Percentiles rank a stretch among this genome's conserved stretches.
These are phyloP conservation scores for Debaryomyces subglobosus DNA, from an alignment of 1,139 yeast species.

Conservation along the genomic window DNA sequence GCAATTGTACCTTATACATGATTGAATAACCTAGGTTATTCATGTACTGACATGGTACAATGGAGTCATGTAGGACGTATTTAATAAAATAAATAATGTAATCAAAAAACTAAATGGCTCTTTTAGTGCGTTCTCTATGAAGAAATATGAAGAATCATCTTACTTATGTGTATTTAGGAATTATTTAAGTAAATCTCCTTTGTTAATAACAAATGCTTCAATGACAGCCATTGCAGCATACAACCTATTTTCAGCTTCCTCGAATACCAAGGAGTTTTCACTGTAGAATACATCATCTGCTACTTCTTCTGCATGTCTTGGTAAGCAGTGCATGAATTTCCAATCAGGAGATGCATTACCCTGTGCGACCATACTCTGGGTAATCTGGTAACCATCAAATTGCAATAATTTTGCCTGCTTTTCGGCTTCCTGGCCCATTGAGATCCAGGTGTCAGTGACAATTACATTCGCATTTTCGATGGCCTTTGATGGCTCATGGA, in stretches of 20 bases:
- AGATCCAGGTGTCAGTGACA: slow-evolving; percentile 97
- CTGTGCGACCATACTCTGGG: slow-evolving; percentile 57
- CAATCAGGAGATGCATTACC: slow-evolving; percentile 67
- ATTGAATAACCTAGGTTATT: neutral
- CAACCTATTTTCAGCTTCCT: slow-evolving; percentile 93
- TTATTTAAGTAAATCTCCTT: slow-evolving; percentile 11
- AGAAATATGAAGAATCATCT: neutral
- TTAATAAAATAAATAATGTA: neutral
- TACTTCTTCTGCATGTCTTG: slow-evolving; percentile 94
- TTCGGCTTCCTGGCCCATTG: slow-evolving; percentile 96
- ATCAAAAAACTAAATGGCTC: neutral
- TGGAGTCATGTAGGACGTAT: neutral
- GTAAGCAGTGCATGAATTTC: slow-evolving; percentile 95
- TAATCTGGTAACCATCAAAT: slow-evolving; percentile 85
- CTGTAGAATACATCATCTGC: slow-evolving; percentile 90
- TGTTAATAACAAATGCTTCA: slow-evolving; percentile 60
- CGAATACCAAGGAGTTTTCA: slow-evolving; percentile 81
- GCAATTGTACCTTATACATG: neutral
- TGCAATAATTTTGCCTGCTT: slow-evolving; percentile 71
- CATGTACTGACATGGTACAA: neutral
- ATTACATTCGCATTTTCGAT: slow-evolving; percentile 73
- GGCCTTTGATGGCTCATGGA: slow-evolving; percentile 75
- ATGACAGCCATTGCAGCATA: slow-evolving; percentile 96
- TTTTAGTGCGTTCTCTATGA: neutral
- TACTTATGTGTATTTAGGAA: neutral